phyloP scores from a whole-genome alignment of 305 asterid species.

The Striga hermonthica region DNA sequence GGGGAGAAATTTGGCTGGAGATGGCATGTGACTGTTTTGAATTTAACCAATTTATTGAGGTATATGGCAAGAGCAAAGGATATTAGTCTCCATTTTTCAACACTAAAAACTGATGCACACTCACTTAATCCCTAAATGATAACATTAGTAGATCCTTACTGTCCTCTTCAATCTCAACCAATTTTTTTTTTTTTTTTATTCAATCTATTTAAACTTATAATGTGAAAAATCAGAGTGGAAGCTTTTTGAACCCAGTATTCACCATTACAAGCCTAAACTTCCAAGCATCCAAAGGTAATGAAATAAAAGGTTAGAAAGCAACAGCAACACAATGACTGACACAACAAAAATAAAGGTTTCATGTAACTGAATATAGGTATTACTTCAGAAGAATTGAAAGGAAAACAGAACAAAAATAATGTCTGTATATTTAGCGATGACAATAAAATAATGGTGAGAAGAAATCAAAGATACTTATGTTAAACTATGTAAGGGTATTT shows the following conservation, averaged over 20 bases:
- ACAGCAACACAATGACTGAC: not conserved
- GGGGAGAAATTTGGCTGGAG: not conserved
- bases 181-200: not conserved
- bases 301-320: not conserved
- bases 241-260: not conserved
- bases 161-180: not conserved
- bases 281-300: not conserved
- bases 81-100: not conserved
- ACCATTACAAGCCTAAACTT: not conserved
- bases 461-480: too few relatives aligned
- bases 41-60: not conserved
- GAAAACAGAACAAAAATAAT: too few relatives aligned
- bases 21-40: not conserved
- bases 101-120: slow-evolving; percentile 15
- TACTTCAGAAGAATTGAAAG: too few relatives aligned
- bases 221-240: not conserved
- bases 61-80: not conserved
- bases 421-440: too few relatives aligned
- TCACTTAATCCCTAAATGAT: slow-evolving; percentile 8
- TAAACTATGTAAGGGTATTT: not conserved
- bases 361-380: not conserved
- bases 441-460: too few relatives aligned
- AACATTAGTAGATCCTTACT: not conserved
- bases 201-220: not conserved
- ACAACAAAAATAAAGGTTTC: not conserved